Evolutionary conservation across 768 basidiomycete species (phyloP), one percentile per base, ranked within the genome.

Genomic region (Tylopilus felleus): DNA sequence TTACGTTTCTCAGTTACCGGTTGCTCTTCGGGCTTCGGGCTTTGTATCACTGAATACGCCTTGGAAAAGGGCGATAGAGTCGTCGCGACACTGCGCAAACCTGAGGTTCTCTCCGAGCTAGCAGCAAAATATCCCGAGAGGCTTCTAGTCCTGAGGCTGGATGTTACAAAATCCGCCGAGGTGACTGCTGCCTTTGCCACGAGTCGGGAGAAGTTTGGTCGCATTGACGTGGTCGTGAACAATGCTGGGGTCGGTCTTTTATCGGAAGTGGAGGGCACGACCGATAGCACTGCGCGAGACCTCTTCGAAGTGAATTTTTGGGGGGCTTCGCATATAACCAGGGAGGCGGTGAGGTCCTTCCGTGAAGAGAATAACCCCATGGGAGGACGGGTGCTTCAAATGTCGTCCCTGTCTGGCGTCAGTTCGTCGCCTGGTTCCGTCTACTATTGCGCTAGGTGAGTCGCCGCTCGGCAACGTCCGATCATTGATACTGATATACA

Each of bases 221-320:
- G 63, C 19, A 44, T 73, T 9, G 69, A 73, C 27, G 36, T 52
- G 27, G 51, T 52, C 27, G 51, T 52, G 36, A 52, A 52, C n/a
- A 52, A 52, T 31, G 51, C 51, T 1, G 51, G 51, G 27, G 28
- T 52, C 8, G 25, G 44, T 5, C 1, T 52, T 1, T 2, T 39
- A 4, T 13, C 44, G 4, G 51, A 52, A 5, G 35, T 45, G 66
- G 75, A 78, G 53, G 68, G 57, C 8, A 70, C 66, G 0, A 50
- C 68, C 0, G 73, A 74, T 7, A 63, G 66, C 16, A 64, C 50
- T 25, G 76, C 76, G 0, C 67, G 73, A 14, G 38, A 49, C 8
- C 49, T 72, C 17, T 72, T 79, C 35, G 78, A 78, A 49, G 71
- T 77, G 12, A 65, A 72, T 40, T 80, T 78, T 51, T 78, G 77